Percentiles rank a stretch among this genome's conserved stretches.
Conservation (phyloP, 2,329 filamentous ascomycete genomes). For the Elsinoe australis region DNA sequence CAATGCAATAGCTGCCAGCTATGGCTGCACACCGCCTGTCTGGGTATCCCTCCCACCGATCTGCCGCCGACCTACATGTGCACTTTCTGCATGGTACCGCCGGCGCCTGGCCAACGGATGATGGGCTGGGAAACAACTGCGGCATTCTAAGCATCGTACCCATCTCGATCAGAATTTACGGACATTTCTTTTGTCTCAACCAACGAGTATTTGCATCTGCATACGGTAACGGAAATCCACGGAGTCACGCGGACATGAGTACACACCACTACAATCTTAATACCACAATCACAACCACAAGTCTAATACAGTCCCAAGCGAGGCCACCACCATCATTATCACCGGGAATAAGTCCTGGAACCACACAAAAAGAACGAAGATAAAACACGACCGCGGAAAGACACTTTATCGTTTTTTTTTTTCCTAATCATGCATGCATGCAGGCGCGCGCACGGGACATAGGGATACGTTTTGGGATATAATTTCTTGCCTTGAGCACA, state of each 20-base stretch:
- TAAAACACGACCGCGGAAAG: too few species aligned
- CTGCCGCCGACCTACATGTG: constrained; percentile 43
- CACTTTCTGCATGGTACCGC: constrained; percentile 38
- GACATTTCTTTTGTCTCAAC: constrained; percentile 13
- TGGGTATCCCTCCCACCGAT: constrained; percentile 46
- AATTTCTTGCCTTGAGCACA: too few species aligned
- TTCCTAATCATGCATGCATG: too few species aligned
- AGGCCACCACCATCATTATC: too few species aligned
- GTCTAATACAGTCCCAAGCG: too few species aligned
- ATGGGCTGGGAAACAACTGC: constrained; percentile 15
- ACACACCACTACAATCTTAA: not conserved
- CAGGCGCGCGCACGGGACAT: too few species aligned
- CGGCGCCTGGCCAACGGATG: not conserved
- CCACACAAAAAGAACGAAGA: too few species aligned
- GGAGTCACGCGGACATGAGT: constrained; percentile 16
- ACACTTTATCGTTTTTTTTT: too few species aligned
- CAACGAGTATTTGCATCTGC: constrained; percentile 7
- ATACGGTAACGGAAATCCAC: not conserved
- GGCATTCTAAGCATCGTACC: constrained; percentile 21
- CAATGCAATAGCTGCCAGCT: constrained; percentile 58
- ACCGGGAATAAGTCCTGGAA: too few species aligned
- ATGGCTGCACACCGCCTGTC: constrained; percentile 53
- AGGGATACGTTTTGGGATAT: too few species aligned
- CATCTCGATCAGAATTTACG: not conserved
- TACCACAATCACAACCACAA: not conserved